Evolutionary conservation across 495 filamentous ascomycete species (phyloP), one percentile per base, ranked within the genome.

Genomic region (Penicillium daleae): DNA sequence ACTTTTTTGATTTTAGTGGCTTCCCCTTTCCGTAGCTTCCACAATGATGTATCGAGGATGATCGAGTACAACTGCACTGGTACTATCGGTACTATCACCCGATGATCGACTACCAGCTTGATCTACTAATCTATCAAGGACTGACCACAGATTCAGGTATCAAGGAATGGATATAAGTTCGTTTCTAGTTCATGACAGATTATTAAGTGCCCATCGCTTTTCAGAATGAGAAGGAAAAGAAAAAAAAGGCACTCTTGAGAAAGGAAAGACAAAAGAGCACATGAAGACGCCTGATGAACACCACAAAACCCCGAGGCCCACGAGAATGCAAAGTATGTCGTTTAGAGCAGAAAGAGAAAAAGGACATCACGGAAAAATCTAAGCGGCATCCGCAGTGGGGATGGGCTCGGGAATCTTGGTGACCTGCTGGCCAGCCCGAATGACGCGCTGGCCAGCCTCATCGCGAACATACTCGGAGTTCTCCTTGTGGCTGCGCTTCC

Each of bases 401-500:
- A 81, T 77, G 15, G 78, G 73, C 69, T 80, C 76, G 29, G 75
- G 74, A 59, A 98, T 89, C 76, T 92, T 92, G 56, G 95, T 99
- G 61, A 91, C 83, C 78, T 99, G 95, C 66, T 87, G 83, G 46
- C 96, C 96, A 53, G 95, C 95, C 27, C 96, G 90, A 70, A 97
- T 85, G 68, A 99, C 92, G 56, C 88, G 86, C 71, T 91, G 86
- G 39, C 94, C 95, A 40, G 86, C 80, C 8, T 85, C 89, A 71
- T 98, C 96, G 68, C 89, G 91, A 64, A 94, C 83, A 59, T 89
- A 87, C 55, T 88, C 85, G 51, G 87, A 82, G 68, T 93, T 91
- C 80, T 97, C 94, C 76, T 88, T 84, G 73, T 94, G 90, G 44
- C 92, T 88, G 26, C 92, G 91, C 86, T 97, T 97, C 95, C 95